phyloP scores from a whole-genome alignment of 495 filamentous ascomycete genomes.

The Aspergillus ostianus region DNA sequence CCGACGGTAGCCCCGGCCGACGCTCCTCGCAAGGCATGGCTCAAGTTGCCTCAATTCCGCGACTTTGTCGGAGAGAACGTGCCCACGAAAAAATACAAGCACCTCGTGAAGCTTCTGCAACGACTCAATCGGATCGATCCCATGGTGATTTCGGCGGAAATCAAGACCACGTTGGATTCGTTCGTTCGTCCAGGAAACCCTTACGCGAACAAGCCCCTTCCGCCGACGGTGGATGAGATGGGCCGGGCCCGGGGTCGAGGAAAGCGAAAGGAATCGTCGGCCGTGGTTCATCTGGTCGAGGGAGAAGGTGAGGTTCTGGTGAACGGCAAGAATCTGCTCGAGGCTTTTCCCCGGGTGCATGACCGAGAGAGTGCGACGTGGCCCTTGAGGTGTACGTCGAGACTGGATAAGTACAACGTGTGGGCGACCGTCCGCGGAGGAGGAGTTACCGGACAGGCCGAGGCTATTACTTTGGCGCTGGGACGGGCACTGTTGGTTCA shows the following conservation, averaged over 20 bases:
- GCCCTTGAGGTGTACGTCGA: constrained; percentile 77
- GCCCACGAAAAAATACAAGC: constrained; percentile 73
- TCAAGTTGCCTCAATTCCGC: constrained; percentile 72
- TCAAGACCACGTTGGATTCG: constrained; percentile 57
- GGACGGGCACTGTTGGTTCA: constrained; percentile 84
- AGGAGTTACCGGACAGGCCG: constrained; percentile 91
- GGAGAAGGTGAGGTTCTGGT: constrained; percentile 85
- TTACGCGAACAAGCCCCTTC: constrained; percentile 56
- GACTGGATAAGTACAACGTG: constrained; percentile 95
- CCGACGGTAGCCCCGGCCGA: constrained; percentile 62
- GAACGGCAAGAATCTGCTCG: constrained; percentile 78
- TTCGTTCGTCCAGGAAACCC: constrained; percentile 78
- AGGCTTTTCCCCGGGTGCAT: constrained; percentile 82
- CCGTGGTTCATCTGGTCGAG: constrained; percentile 83
- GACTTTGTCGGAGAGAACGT: constrained; percentile 72
- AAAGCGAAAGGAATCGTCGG: constrained; percentile 79
- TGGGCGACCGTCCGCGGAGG: constrained; percentile 82
- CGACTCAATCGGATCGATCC: constrained; percentile 85
- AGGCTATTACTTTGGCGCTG: constrained; percentile 90
- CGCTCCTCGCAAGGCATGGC: constrained; percentile 80
- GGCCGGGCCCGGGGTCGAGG: constrained; percentile 78
- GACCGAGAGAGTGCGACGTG: constrained; percentile 94
- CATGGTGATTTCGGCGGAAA: constrained; percentile 65
- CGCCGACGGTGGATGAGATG: constrained; percentile 61
- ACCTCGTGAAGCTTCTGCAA: constrained; percentile 70